Base-by-base conservation (phyloP, 805 yeast species). In the Hanseniaspora taiwanica region DNA sequence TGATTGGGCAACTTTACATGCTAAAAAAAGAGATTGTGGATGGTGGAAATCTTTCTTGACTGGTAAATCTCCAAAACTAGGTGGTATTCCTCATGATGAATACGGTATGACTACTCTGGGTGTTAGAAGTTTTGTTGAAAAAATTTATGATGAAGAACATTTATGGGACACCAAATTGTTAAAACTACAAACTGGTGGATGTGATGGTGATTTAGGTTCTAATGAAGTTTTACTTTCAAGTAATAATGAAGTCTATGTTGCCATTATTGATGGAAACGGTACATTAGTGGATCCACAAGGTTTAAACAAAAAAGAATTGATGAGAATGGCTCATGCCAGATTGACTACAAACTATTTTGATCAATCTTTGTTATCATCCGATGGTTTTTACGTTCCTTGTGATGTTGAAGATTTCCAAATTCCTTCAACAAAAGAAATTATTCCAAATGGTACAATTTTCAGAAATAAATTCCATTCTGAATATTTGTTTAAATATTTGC, bases 41-140 rank as follows among this genome's bases (percentile, higher is more conserved):
- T 85, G 95, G 86, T 89, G 98, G 98, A 89, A 85, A 64, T 89
- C 97, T 1, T 89, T 89, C 69, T 80, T 91, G 63, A 89, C 98
- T 24, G 98, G 98, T 51, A 91, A 91, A 65, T 74, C 86, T 34
- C 94, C 94, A 42, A 64, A 71, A 34, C 63, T 89, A 43, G 98
- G 98, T 55, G 98, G 98, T 59, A 91, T 89, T 56, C 98, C 98
- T 39, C 98, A 89, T 62, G 98, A 89, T 59, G 89, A 75, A 55
- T 89, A 86, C 59, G 98, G 98, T 59, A 89, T 89, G 98, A 89
- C 98, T 6, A 79, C 96, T 6, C 66, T 89, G 48, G 84, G 95
- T 39, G 96, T 91, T 37, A 75, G 97, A 53, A 84, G 94, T 37
- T 89, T 77, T 58, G 93, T 89, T 43, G 78, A 82, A 57, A 82